Evolutionary conservation across 2,329 filamentous ascomycete genomes (phyloP).

Genomic region (Penicillium palitans): DNA sequence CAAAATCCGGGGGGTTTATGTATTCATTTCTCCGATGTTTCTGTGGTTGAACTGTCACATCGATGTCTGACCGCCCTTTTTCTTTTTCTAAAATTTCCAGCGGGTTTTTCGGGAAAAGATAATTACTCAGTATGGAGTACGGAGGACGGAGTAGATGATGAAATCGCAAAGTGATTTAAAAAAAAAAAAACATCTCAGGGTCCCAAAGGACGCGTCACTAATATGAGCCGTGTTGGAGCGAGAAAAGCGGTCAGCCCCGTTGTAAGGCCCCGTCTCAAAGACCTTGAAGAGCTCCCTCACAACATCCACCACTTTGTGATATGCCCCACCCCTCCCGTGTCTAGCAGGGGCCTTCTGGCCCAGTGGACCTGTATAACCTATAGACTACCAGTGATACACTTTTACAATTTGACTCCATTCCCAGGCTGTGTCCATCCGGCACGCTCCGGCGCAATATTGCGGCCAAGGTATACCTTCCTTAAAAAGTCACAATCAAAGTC

Average conservation of each 20-base stretch:
- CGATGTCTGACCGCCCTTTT: conserved; percentile 17
- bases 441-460: conserved; percentile 15
- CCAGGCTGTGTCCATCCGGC: conserved; percentile 22
- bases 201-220: conserved; percentile 19
- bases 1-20: conserved; percentile 3
- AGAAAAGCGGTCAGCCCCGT: conserved; percentile 18
- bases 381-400: conserved; percentile 12
- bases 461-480: background rate
- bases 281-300: background rate
- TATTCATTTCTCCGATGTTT: conserved; percentile 17
- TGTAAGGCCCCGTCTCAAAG: background rate
- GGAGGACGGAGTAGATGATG: background rate
- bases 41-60: conserved; percentile 3
- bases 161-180: background rate
- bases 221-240: conserved; percentile 17
- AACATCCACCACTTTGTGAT: background rate
- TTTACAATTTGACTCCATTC: conserved; percentile 8
- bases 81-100: conserved; percentile 14
- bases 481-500: background rate
- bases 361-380: conserved; percentile 4
- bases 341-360: conserved; percentile 14
- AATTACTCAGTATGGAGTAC: background rate
- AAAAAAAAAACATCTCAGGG: background rate
- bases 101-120: conserved; percentile 24
- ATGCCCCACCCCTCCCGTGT: conserved; percentile 20